phyloP scores from a whole-genome alignment of 1,284 basidiomycete species.

The Melampsora abietis-canadensis region DNA sequence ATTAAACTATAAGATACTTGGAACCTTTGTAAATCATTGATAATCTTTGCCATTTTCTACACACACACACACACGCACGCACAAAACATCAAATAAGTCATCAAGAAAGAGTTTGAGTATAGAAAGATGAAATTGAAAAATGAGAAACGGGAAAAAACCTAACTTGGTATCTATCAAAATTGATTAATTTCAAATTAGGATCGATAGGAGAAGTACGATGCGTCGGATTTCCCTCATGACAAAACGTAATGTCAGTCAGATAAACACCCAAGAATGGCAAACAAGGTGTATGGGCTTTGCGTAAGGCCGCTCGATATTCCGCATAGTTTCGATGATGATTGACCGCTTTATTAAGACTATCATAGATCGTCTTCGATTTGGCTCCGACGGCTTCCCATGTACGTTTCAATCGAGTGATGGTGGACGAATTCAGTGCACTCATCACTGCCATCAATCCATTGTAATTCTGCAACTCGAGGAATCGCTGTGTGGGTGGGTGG shows the following conservation, averaged over 20 bases:
- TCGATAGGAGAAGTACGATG: slow-evolving; percentile 69
- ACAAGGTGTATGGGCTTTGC: slow-evolving; percentile 75
- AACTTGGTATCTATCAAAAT: slow-evolving; percentile 81
- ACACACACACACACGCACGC: too few species aligned
- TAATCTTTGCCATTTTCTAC: slow-evolving; percentile 48
- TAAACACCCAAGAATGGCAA: slow-evolving; percentile 89
- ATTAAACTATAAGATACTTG: slow-evolving; percentile 78
- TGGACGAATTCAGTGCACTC: slow-evolving; percentile 55
- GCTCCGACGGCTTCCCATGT: slow-evolving; percentile 69
- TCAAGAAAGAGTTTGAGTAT: too few species aligned
- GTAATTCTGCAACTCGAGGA: slow-evolving; percentile 54
- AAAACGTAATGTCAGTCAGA: slow-evolving; percentile 89
- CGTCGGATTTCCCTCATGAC: slow-evolving; percentile 87
- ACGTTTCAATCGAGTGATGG: slow-evolving; percentile 52
- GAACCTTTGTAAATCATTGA: slow-evolving; percentile 82
- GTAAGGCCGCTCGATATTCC: slow-evolving; percentile 71
- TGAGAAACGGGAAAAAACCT: slow-evolving; percentile 49
- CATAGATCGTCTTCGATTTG: slow-evolving; percentile 77
- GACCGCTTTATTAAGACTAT: slow-evolving; percentile 74
- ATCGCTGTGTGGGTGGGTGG: not conserved
- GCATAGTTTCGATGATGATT: slow-evolving; percentile 88
- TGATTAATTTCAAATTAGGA: slow-evolving; percentile 76
- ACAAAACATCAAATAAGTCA: not conserved
- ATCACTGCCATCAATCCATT: slow-evolving; percentile 56
- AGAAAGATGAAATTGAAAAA: not conserved